These are phyloP conservation scores for Tricholoma flavovirens DNA, from an alignment of 768 basidiomycete genomes.

Conservation along the genomic window DNA sequence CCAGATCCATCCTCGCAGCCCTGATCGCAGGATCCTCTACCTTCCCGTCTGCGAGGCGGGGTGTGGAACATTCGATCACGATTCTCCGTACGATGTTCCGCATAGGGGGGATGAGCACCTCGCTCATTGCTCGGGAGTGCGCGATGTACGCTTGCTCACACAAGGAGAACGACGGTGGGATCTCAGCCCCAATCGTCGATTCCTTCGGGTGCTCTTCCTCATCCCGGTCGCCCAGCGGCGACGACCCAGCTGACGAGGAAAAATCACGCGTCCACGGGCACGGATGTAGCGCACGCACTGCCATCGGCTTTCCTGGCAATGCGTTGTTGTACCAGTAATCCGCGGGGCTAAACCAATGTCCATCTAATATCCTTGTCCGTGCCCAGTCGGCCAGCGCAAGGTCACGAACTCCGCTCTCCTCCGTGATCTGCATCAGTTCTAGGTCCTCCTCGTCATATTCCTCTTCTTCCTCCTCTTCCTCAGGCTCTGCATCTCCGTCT, in stretches of 20 bases:
- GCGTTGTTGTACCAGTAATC: slow-evolving; percentile 55
- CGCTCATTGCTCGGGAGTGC: slow-evolving; percentile 52
- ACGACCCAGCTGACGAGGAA: slow-evolving; percentile 10
- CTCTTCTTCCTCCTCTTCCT: slow-evolving; percentile 32
- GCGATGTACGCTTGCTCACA: slow-evolving; percentile 59
- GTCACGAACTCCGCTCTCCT: slow-evolving; percentile 38
- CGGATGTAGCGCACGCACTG: slow-evolving; percentile 42
- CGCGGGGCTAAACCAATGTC: slow-evolving; percentile 69
- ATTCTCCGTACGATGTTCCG: slow-evolving; percentile 60
- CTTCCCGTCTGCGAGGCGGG: slow-evolving; percentile 18
- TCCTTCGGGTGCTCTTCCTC: slow-evolving; percentile 38
- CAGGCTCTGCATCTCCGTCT: slow-evolving; percentile 21
- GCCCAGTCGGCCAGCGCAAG: slow-evolving; percentile 72
- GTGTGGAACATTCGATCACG: slow-evolving; percentile 55
- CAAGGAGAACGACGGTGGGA: slow-evolving; percentile 57
- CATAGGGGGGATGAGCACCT: slow-evolving; percentile 61
- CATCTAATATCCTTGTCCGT: slow-evolving; percentile 63
- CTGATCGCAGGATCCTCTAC: slow-evolving; percentile 50
- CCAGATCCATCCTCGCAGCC: slow-evolving; percentile 49
- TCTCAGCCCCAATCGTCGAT: slow-evolving; percentile 40
- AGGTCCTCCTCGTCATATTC: slow-evolving; percentile 42
- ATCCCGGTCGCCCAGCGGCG: slow-evolving; percentile 18
- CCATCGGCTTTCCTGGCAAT: slow-evolving; percentile 32
- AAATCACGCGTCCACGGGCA: slow-evolving; percentile 55
- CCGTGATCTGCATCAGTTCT: slow-evolving; percentile 36